Conservation (phyloP, 2,329 filamentous ascomycete species). For the Neoascochyta sp. region DNA sequence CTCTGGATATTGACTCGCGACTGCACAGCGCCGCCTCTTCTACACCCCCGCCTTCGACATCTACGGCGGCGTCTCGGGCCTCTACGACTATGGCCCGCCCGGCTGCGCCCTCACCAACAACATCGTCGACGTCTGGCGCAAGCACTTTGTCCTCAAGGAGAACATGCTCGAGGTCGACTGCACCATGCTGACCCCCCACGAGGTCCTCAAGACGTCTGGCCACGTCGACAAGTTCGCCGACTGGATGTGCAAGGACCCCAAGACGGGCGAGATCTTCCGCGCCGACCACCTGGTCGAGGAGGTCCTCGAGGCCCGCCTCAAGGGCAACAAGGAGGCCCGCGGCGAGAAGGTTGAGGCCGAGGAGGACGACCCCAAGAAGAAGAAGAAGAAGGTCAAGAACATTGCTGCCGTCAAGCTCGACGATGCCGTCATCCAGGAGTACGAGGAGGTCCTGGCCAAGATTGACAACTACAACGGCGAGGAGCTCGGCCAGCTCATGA, state of each 20-base stretch:
- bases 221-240: conserved; percentile 98
- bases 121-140: conserved; percentile 84
- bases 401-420: conserved; percentile 71
- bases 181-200: conserved; percentile 87
- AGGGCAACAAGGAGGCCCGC: conserved; percentile 88
- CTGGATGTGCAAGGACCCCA: conserved; percentile 99
- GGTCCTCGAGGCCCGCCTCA: conserved; percentile 79
- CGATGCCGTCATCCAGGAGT: conserved; percentile 80
- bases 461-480: conserved; percentile 94
- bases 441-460: conserved; percentile 83
- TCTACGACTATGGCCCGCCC: conserved; percentile 91
- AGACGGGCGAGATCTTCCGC: conserved; percentile 93
- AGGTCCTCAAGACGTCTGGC: conserved; percentile 86
- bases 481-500: conserved; percentile 80
- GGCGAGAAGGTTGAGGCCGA: conserved; percentile 72
- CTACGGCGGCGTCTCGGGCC: conserved; percentile 81
- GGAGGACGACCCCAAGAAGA: conserved; percentile 78
- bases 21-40: conserved; percentile 53
- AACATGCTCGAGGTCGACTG: conserved; percentile 96
- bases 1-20: conserved; percentile 24
- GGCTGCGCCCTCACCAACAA: conserved; percentile 83
- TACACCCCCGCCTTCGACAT: conserved; percentile 95
- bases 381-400: conserved; percentile 74
- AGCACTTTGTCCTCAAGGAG: conserved; percentile 89
- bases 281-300: conserved; percentile 97